Evolutionary conservation across 208 protist genomes (phyloP), one percentile per base, ranked within the genome.

Genomic region (Acanthamoeba healyi): DNA sequence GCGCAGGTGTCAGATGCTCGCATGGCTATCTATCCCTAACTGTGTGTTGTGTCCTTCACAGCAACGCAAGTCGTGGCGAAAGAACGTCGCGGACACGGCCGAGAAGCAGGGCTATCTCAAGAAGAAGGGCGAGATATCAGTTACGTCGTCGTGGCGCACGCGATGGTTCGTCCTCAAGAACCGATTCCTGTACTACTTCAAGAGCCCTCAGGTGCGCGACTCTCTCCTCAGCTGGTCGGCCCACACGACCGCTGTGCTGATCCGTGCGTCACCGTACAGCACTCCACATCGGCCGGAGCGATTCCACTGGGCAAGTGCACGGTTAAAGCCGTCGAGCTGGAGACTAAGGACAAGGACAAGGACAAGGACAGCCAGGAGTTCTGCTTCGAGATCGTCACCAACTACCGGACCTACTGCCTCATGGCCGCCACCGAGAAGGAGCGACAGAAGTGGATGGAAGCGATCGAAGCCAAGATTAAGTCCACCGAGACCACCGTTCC

Each of bases 151-250:
- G 10, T 86, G 77, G 77, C 40, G 44, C n/a, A 86, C 40, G 24
- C 77, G 77, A 14, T 86, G 77, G 77, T 86, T 86, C 77, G 77
- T 86, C 42, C 77, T 86, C 77, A 86, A 86, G 77, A 86, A 86
- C 40, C 44, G 77, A 2, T 86, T 86, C 49, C 77, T 86, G n/a
- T 86, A 86, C 42, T 86, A 86, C 34, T 86, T 86, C 77, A 86
- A 86, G 49, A 61, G 44, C 42, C 77, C 77, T 2, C 77, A 84
- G 44, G 42, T 19, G 38, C 44, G 34, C 40, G 9, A 38, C 10
- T 84, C 74, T 36, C 29, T 22, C 38, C 38, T 51, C 54, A 10
- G 9, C 54, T 44, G 3, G 5, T 84, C 63, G 5, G 6, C 63
- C 24, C n/a, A 4, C 32, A 4, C 63, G 10, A 26, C n/a, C 17